Evolutionary conservation across 225 moss, liverwort and hornwort species (phyloP).

Genomic region (Sphagnum tenellum): DNA sequence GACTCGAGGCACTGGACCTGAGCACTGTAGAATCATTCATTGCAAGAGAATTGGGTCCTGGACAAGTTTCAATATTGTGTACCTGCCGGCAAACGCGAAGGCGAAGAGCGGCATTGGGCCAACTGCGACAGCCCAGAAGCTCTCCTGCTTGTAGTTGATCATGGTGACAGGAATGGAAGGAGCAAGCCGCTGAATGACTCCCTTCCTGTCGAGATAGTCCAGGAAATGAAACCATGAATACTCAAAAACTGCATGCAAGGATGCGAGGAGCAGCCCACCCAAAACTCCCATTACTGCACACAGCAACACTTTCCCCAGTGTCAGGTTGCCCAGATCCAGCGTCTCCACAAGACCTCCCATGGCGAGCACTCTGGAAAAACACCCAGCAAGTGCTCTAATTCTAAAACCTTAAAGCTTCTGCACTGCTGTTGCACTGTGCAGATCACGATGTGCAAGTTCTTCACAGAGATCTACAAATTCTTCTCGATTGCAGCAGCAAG

Average conservation of each 20-base stretch:
- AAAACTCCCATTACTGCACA: conserved; percentile 18
- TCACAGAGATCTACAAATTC: too few species aligned
- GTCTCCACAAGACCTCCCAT: too few species aligned
- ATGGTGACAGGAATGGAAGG: conserved; percentile 28
- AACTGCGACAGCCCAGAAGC: conserved; percentile 33
- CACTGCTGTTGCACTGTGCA: too few species aligned
- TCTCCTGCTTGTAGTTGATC: conserved; percentile 18
- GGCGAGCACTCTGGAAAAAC: too few species aligned
- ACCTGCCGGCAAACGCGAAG: conserved; percentile 7
- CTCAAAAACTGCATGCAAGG: conserved; percentile 27
- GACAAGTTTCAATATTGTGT: not conserved
- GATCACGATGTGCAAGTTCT: too few species aligned
- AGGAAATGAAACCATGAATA: conserved; percentile 25
- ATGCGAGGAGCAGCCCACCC: conserved; percentile 17
- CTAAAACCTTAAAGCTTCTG: too few species aligned
- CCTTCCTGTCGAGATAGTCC: conserved; percentile 22
- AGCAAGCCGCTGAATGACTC: conserved; percentile 21
- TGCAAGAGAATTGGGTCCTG: not conserved
- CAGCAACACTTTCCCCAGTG: conserved; percentile 1
- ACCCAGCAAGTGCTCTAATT: too few species aligned
- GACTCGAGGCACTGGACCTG: too few species aligned
- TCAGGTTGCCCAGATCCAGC: not conserved
- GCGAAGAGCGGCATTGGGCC: conserved; percentile 19
- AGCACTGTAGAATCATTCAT: not conserved
- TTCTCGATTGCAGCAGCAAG: too few species aligned